phyloP scores from a whole-genome alignment of 2,329 filamentous ascomycete species.

The Trichoderma oligosporum region DNA sequence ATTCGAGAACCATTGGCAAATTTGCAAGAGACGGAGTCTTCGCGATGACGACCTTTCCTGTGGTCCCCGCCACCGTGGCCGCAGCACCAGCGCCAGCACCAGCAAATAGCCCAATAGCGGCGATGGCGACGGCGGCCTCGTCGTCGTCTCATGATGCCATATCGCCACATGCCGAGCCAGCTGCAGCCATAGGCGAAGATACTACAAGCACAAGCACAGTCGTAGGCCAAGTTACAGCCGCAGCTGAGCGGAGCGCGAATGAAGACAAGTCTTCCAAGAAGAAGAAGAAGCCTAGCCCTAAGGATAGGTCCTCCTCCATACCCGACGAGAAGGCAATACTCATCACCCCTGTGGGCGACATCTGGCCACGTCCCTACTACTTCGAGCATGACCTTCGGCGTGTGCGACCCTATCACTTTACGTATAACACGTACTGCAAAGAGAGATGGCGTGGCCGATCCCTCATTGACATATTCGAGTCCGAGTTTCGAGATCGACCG shows the following conservation, averaged over 20 bases:
- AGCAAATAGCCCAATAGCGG: constrained; percentile 11
- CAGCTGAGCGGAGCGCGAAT: background rate
- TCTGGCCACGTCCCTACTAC: constrained; percentile 67
- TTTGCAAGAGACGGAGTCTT: constrained; percentile 14
- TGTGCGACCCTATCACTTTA: constrained; percentile 83
- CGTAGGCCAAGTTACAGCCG: background rate
- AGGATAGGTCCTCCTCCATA: constrained; percentile 17
- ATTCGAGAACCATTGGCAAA: constrained; percentile 20
- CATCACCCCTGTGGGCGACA: constrained; percentile 35
- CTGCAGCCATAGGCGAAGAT: too few species aligned
- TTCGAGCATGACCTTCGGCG: constrained; percentile 79
- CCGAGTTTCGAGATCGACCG: constrained; percentile 87
- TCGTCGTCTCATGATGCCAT: background rate
- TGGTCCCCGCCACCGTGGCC: constrained; percentile 11
- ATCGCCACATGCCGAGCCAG: background rate
- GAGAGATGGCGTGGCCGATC: constrained; percentile 82
- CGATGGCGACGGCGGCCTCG: too few species aligned
- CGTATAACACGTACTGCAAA: constrained; percentile 94
- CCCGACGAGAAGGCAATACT: constrained; percentile 27
- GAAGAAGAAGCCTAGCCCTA: constrained; percentile 12
- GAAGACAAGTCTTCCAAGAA: background rate
- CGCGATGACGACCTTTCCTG: constrained; percentile 20
- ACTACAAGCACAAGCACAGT: too few species aligned
- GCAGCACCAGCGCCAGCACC: constrained; percentile 17
- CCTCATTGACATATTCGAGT: constrained; percentile 81